Evolutionary conservation across 805 yeast genomes (phyloP).

Genomic region (Yarrowia yakushimensis): DNA sequence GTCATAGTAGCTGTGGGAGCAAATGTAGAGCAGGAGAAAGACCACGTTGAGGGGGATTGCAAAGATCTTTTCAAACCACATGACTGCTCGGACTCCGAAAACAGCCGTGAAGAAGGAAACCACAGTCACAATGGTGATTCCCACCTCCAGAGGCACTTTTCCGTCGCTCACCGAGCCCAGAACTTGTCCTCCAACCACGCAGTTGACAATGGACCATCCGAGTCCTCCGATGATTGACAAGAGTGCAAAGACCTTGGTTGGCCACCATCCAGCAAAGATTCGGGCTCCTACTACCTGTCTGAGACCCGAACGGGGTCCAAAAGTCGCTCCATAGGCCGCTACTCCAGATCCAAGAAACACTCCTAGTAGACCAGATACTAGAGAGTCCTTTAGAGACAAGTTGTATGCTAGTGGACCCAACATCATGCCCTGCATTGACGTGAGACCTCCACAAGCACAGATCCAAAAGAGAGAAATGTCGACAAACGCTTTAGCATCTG

Average conservation of each 20-base stretch:
- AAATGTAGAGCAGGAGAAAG: slow-evolving; percentile 62
- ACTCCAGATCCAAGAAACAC: slow-evolving; percentile 65
- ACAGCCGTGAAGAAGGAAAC: slow-evolving; percentile 64
- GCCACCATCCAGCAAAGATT: slow-evolving; percentile 81
- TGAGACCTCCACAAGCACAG: slow-evolving; percentile 81
- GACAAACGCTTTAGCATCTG: slow-evolving; percentile 30
- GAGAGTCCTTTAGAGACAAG: slow-evolving; percentile 61
- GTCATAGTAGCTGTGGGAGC: slow-evolving; percentile 40
- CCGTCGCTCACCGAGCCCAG: slow-evolving; percentile 62
- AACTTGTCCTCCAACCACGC: slow-evolving; percentile 85
- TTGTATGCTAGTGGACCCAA: slow-evolving; percentile 71
- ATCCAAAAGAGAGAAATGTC: slow-evolving; percentile 72
- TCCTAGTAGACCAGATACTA: slow-evolving; percentile 61
- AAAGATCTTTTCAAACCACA: slow-evolving; percentile 63
- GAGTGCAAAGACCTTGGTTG: slow-evolving; percentile 69
- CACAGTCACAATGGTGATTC: slow-evolving; percentile 66
- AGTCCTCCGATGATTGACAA: slow-evolving; percentile 70
- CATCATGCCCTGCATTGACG: slow-evolving; percentile 81
- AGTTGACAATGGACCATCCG: slow-evolving; percentile 95
- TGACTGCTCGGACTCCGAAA: slow-evolving; percentile 71
- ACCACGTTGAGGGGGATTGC: slow-evolving; percentile 67
- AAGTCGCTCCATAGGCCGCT: slow-evolving; percentile 77
- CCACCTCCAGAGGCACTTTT: slow-evolving; percentile 65
- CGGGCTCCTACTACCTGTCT: slow-evolving; percentile 84
- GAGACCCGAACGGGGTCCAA: slow-evolving; percentile 90